A percentile compares a stretch with the other conserved stretches of the same genome.
Evolutionary conservation across 148 eudicot species (phyloP).

Genomic region (Persicaria maculosa): DNA sequence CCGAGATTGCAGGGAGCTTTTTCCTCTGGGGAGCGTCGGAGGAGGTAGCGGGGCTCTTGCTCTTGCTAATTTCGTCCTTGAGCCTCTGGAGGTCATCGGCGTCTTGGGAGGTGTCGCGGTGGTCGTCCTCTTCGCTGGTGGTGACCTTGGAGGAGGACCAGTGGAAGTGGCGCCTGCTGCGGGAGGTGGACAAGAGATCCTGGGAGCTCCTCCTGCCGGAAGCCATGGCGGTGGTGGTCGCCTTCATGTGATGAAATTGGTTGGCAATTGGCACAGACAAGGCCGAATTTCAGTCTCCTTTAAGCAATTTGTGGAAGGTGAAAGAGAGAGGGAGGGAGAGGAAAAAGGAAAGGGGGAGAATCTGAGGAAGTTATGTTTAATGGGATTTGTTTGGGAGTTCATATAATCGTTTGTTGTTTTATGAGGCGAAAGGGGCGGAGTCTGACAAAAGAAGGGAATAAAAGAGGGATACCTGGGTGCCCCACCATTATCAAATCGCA

Average conservation of each 20-base stretch:
- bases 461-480: slow-evolving; percentile 5
- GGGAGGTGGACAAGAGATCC: not conserved
- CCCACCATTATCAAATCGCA: slow-evolving; percentile 9
- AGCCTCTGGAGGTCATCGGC: not conserved
- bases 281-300: not conserved
- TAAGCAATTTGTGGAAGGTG: not conserved
- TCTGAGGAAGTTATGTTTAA: not conserved
- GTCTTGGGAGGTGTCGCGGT: not conserved
- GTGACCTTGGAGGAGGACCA: slow-evolving; percentile 15
- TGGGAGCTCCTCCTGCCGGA: not conserved
- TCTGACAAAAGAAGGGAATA: slow-evolving; percentile 13
- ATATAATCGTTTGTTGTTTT: not conserved
- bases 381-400: slow-evolving; percentile 1
- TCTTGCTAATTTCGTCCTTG: slow-evolving; percentile 3
- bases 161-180: slow-evolving; percentile 11
- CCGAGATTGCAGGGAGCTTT: slow-evolving; percentile 4
- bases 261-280: not conserved
- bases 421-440: not conserved
- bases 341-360: not conserved
- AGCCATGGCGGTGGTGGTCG: slow-evolving; percentile 3
- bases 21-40: not conserved
- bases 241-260: not conserved
- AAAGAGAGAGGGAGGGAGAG: not conserved
- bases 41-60: not conserved
- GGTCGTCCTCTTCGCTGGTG: slow-evolving; percentile 12